These are phyloP conservation scores for Monosporascus sp. DNA, from an alignment of 2,329 filamentous ascomycete genomes.

Conservation along the genomic window DNA sequence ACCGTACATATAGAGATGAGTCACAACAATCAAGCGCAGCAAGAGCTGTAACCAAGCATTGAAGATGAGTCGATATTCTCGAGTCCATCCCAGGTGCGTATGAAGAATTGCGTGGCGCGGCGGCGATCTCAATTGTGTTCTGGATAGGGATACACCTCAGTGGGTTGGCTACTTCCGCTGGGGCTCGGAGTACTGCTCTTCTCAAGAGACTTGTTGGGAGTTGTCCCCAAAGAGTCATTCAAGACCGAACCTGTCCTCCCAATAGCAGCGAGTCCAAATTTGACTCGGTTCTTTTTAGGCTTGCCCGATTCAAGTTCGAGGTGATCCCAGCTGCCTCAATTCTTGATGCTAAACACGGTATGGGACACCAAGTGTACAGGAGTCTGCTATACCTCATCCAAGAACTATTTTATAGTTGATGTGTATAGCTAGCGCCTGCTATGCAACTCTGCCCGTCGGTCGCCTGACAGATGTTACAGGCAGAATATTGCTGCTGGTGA, in stretches of 20 bases:
- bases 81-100: neutral
- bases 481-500: too few species aligned
- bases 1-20: conserved; percentile 25
- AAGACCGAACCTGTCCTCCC: conserved; percentile 3
- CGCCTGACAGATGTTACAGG: too few species aligned
- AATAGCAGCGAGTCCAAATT: conserved; percentile 7
- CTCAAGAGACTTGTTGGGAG: conserved; percentile 11
- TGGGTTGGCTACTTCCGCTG: neutral
- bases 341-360: too few species aligned
- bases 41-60: conserved; percentile 8
- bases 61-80: conserved; percentile 2
- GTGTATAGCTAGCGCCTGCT: too few species aligned
- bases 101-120: neutral
- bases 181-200: neutral
- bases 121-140: conserved; percentile 13
- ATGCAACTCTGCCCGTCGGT: too few species aligned
- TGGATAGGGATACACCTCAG: neutral
- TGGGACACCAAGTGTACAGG: too few species aligned
- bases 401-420: too few species aligned
- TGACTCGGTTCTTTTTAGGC: conserved; percentile 1
- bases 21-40: conserved; percentile 14
- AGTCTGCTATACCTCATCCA: too few species aligned
- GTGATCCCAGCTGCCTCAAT: too few species aligned
- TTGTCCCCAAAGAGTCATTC: neutral
- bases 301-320: neutral